These are phyloP conservation scores for Naganishia cerealis DNA, from an alignment of 1,284 basidiomycete species.

Conservation along the genomic window DNA sequence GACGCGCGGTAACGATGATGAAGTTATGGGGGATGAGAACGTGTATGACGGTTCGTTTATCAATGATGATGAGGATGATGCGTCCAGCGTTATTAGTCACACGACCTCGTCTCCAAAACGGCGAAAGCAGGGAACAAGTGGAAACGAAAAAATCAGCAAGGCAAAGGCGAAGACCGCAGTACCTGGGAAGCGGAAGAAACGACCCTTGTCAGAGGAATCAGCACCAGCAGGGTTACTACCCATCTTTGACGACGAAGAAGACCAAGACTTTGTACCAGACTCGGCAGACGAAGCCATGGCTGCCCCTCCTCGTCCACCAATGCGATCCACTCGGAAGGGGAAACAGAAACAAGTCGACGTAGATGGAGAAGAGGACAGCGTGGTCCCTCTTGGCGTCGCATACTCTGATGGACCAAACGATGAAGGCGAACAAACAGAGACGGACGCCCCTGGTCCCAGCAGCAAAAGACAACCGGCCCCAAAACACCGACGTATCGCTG, in stretches of 20 bases:
- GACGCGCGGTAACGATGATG: not conserved
- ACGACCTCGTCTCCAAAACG: not conserved
- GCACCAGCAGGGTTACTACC: not conserved
- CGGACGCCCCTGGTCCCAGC: conserved; percentile 5
- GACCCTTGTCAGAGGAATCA: not conserved
- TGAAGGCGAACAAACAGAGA: conserved; percentile 22
- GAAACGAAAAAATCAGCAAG: conserved; percentile 14
- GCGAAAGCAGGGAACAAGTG: conserved; percentile 3
- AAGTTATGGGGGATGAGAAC: conserved; percentile 12
- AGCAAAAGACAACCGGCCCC: conserved; percentile 3
- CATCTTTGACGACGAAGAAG: conserved; percentile 13
- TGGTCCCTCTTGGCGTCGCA: conserved; percentile 4
- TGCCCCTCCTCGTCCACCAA: not conserved
- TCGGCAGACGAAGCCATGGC: conserved; percentile 5
- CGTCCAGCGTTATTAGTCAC: conserved; percentile 3
- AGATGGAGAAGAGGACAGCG: conserved; percentile 15
- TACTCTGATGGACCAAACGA: conserved; percentile 25
- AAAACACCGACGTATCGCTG: conserved; percentile 6
- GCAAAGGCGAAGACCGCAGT: not conserved
- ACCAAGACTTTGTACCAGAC: conserved; percentile 12
- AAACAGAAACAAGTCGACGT: conserved; percentile 15
- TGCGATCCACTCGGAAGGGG: conserved; percentile 13
- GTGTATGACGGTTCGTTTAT: conserved; percentile 24
- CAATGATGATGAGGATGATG: conserved; percentile 22
- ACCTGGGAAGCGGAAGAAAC: conserved; percentile 10